phyloP scores from a whole-genome alignment of 805 yeast species.

The Starmerella vitae region DNA sequence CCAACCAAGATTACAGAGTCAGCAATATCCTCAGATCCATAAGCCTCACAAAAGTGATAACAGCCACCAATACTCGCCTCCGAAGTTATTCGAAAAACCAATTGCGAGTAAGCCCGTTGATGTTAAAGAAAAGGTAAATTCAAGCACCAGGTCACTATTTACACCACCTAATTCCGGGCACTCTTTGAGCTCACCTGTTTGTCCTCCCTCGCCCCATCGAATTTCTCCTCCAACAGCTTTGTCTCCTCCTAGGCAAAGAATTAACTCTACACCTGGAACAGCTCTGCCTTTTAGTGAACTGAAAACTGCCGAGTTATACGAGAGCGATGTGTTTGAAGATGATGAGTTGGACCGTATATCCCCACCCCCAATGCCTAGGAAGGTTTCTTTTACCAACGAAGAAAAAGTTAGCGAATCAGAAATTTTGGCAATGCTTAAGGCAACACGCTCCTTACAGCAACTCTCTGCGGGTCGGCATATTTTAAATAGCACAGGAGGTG shows the following conservation, averaged over 20 bases:
- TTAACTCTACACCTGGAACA: slow-evolving; percentile 3
- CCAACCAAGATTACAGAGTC: not conserved
- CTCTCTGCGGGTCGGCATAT: slow-evolving; percentile 24
- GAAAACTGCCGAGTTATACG: slow-evolving; percentile 3
- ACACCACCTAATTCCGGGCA: not conserved
- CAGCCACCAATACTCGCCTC: too few species aligned
- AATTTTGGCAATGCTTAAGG: slow-evolving; percentile 30
- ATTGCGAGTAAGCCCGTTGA: not conserved
- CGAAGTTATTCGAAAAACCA: too few species aligned
- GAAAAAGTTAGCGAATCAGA: slow-evolving; percentile 22
- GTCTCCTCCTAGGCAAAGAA: slow-evolving; percentile 1
- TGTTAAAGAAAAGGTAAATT: not conserved
- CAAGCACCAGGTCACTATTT: not conserved
- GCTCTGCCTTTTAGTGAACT: not conserved
- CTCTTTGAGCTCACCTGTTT: not conserved
- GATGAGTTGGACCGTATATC: slow-evolving; percentile 16
- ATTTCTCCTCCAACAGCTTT: too few species aligned
- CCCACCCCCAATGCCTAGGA: slow-evolving; percentile 27
- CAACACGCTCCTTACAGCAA: slow-evolving; percentile 32
- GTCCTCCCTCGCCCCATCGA: too few species aligned
- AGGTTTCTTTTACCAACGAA: slow-evolving; percentile 21
- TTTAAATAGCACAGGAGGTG: slow-evolving; percentile 23
- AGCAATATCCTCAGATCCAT: not conserved
- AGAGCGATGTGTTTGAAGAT: slow-evolving; percentile 19
- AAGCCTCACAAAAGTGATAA: not conserved